Percentiles rank a stretch among this genome's conserved stretches.
phyloP scores from a whole-genome alignment of 2,329 filamentous ascomycete species.

The Hymenoscyphus salicellus region DNA sequence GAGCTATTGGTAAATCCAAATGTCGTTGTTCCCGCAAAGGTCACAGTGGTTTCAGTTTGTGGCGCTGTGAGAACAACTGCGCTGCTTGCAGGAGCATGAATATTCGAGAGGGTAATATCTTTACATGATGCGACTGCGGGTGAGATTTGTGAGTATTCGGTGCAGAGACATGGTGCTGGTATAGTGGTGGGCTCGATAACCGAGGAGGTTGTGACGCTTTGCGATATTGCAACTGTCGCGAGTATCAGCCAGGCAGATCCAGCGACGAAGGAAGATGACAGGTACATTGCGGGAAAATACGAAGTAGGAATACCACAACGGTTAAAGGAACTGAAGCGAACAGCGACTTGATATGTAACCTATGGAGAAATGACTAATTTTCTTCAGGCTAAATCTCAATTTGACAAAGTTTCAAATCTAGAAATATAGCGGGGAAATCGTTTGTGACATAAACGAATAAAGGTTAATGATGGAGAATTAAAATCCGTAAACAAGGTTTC shows the following conservation, averaged over 20 bases:
- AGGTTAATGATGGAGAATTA: not conserved
- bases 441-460: not conserved
- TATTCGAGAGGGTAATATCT: slow-evolving; percentile 41
- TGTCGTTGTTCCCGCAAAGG: slow-evolving; percentile 41
- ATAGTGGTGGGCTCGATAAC: not conserved
- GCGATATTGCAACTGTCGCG: not conserved
- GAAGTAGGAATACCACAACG: not conserved
- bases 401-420: not conserved
- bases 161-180: not conserved
- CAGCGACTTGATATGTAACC: not conserved
- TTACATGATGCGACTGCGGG: slow-evolving; percentile 42
- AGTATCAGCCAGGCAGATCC: not conserved
- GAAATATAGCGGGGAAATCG: not conserved
- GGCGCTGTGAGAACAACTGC: slow-evolving; percentile 43
- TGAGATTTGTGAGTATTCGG: slow-evolving; percentile 31
- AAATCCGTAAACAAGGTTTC: not conserved
- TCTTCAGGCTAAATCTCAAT: not conserved
- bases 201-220: not conserved
- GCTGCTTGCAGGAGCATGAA: slow-evolving; percentile 40
- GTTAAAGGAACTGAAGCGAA: not conserved
- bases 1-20: slow-evolving; percentile 40
- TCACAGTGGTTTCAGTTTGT: slow-evolving; percentile 41
- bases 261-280: not conserved
- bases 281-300: not conserved
- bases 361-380: not conserved